These are phyloP conservation scores for Plasmodium fragile DNA, from an alignment of 169 alveolate species.

Conservation along the genomic window DNA sequence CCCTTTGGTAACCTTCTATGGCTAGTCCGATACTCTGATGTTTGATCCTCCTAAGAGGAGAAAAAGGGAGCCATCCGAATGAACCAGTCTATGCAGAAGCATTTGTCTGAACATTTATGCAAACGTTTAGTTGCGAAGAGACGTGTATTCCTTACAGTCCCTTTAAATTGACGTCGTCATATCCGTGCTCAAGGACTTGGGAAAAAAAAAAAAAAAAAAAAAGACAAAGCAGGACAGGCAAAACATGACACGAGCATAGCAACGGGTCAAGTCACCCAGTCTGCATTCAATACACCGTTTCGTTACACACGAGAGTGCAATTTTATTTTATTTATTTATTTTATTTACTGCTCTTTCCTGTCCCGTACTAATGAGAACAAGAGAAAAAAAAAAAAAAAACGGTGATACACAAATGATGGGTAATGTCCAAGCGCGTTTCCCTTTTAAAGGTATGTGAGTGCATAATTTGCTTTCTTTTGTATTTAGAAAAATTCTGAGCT, in stretches of 20 bases:
- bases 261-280: background rate
- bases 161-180: slow-evolving; percentile 82
- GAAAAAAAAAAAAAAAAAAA: slow-evolving; percentile 2
- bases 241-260: background rate
- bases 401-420: background rate
- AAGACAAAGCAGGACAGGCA: background rate
- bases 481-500: background rate
- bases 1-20: slow-evolving; percentile 80
- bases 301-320: background rate
- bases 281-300: background rate
- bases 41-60: slow-evolving; percentile 81
- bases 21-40: slow-evolving; percentile 93
- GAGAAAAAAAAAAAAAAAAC: background rate
- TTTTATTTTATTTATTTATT: background rate
- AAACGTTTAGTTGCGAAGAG: background rate
- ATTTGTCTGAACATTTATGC: background rate
- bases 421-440: background rate
- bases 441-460: background rate
- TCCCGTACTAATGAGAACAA: slow-evolving; percentile 36
- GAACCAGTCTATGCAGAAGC: background rate
- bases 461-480: background rate
- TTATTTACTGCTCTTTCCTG: slow-evolving; percentile 61
- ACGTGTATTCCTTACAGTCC: slow-evolving; percentile 75
- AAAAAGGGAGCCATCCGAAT: background rate
- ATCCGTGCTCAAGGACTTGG: slow-evolving; percentile 82